These are phyloP conservation scores for Mucor lusitanicus DNA, from an alignment of 371 early-diverging fungal species.

Conservation along the genomic window DNA sequence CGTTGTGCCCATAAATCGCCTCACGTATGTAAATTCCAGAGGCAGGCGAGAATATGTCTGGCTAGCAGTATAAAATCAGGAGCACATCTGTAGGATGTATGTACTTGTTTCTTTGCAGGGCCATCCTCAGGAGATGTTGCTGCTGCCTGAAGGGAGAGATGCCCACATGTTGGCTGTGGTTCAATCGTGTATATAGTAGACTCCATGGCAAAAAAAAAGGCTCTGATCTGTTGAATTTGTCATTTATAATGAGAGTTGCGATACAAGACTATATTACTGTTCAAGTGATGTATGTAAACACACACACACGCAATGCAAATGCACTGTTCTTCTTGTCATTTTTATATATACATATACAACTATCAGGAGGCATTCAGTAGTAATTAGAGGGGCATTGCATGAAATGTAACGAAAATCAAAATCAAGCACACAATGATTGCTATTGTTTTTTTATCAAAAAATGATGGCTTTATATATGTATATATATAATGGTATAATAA, in stretches of 20 bases:
- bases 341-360: neutral
- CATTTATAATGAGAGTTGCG: neutral
- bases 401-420: neutral
- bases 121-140: neutral
- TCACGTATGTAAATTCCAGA: neutral
- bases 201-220: neutral
- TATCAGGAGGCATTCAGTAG: neutral
- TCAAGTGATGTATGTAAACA: neutral
- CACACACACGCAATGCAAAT: neutral
- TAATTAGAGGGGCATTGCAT: slow-evolving; percentile 2
- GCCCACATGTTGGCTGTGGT: neutral
- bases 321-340: neutral
- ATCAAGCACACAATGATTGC: neutral
- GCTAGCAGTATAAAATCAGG: neutral
- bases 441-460: neutral
- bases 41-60: neutral
- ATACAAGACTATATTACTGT: neutral
- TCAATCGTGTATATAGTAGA: neutral
- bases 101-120: neutral
- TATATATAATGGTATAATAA: neutral
- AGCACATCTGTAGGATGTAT: neutral
- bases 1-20: neutral
- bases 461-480: neutral
- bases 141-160: neutral
- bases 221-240: neutral